Conservation (phyloP, 2,329 filamentous ascomycete genomes). For the Aspergillus bombycis region DNA sequence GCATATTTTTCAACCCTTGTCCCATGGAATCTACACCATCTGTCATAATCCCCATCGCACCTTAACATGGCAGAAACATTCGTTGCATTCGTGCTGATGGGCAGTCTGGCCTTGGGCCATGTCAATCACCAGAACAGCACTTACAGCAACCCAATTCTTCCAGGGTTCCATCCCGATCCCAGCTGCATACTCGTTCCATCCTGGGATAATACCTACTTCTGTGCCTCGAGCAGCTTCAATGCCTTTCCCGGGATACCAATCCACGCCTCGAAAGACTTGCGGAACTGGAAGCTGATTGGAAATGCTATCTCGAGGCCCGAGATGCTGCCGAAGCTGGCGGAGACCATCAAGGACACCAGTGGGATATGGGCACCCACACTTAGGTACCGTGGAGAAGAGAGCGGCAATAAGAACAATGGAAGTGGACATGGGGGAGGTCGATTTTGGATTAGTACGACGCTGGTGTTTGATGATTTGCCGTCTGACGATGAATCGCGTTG, state of each 20-base stretch:
- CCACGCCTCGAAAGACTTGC: conserved; percentile 48
- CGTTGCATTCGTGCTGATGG: not conserved
- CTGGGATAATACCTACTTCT: conserved; percentile 46
- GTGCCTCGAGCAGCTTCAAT: conserved; percentile 49
- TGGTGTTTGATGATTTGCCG: conserved; percentile 1
- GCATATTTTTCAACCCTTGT: not conserved
- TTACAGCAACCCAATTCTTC: conserved; percentile 48
- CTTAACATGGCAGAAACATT: not conserved
- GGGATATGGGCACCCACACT: conserved; percentile 49
- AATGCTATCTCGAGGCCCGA: conserved; percentile 28
- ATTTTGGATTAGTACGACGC: conserved; percentile 30
- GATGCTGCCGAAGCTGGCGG: conserved; percentile 42
- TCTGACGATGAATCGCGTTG: not conserved
- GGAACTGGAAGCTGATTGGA: conserved; percentile 23
- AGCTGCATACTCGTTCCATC: conserved; percentile 46
- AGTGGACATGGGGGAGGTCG: not conserved
- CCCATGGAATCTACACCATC: not conserved
- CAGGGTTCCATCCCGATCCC: conserved; percentile 53
- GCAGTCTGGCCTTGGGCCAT: not conserved
- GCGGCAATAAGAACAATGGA: conserved; percentile 36
- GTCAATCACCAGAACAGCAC: not conserved
- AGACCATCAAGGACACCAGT: conserved; percentile 23
- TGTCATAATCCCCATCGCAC: not conserved
- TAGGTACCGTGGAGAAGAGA: conserved; percentile 42
- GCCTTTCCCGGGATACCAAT: conserved; percentile 51